A percentile compares a stretch with the other conserved stretches of the same genome.
Conservation (phyloP, 352 stramenopile species). For the Pythium volutum region DNA sequence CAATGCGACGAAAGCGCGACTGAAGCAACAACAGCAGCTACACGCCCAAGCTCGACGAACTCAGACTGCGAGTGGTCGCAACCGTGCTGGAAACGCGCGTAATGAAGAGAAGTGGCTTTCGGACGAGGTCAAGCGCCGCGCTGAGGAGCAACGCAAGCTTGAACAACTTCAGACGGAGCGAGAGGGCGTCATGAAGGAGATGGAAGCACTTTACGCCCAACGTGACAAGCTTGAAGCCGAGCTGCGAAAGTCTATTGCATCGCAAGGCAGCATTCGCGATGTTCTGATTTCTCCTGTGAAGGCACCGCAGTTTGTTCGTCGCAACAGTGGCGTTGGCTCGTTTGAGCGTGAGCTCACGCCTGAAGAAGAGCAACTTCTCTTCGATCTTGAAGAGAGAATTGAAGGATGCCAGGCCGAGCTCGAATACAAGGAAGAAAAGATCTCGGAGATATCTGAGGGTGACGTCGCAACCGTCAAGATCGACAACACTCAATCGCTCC, state of each 20-base stretch:
- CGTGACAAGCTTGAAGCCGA: constrained; percentile 70
- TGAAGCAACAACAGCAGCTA: constrained; percentile 85
- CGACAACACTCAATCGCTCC: constrained; percentile 76
- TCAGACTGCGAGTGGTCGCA: constrained; percentile 51
- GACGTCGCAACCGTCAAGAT: constrained; percentile 70
- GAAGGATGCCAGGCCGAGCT: constrained; percentile 82
- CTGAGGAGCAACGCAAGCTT: constrained; percentile 80
- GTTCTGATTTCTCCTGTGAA: constrained; percentile 78
- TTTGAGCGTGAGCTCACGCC: constrained; percentile 58
- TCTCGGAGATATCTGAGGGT: constrained; percentile 71
- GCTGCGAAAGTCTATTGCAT: constrained; percentile 56
- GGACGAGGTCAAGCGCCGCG: constrained; percentile 77
- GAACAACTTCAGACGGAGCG: constrained; percentile 81
- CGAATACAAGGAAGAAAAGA: constrained; percentile 89
- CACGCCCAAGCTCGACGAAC: constrained; percentile 68
- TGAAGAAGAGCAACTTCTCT: constrained; percentile 78
- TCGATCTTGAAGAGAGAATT: constrained; percentile 84
- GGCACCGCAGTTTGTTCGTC: constrained; percentile 35
- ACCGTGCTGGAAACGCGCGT: constrained; percentile 23
- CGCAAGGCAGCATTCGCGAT: constrained; percentile 69
- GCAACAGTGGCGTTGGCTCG: constrained; percentile 35
- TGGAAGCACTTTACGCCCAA: constrained; percentile 76
- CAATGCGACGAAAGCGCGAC: constrained; percentile 61
- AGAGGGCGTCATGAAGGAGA: constrained; percentile 72
- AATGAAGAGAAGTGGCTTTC: constrained; percentile 78